These are phyloP conservation scores for Colletotrichum ledebouriae DNA, from an alignment of 2,329 filamentous ascomycete genomes.

Conservation along the genomic window DNA sequence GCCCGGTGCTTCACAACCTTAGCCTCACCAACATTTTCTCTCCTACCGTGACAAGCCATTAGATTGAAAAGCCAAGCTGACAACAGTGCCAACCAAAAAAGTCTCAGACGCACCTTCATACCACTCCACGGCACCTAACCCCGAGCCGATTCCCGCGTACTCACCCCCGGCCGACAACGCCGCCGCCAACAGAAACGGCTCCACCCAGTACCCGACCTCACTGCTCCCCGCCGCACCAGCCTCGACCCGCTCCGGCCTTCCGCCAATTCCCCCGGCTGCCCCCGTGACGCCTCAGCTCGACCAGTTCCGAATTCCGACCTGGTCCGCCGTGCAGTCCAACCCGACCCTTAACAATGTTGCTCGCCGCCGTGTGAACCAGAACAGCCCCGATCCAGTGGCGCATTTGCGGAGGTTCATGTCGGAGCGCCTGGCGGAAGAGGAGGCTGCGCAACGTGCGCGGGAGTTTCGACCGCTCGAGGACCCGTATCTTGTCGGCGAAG, in stretches of 20 bases:
- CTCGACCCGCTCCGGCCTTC: conserved; percentile 58
- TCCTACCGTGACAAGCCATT: not conserved
- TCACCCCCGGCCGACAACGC: conserved; percentile 53
- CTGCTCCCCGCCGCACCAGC: conserved; percentile 36
- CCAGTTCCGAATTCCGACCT: conserved; percentile 70
- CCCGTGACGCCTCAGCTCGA: conserved; percentile 55
- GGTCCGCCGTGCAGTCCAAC: conserved; percentile 68
- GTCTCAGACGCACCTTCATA: conserved; percentile 76
- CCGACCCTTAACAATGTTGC: conserved; percentile 75
- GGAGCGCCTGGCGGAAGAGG: conserved; percentile 55
- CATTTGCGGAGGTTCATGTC: conserved; percentile 51
- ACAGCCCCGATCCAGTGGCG: conserved; percentile 48
- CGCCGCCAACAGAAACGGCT: conserved; percentile 36
- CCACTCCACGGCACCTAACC: conserved; percentile 65
- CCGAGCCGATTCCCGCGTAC: conserved; percentile 65
- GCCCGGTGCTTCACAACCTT: not conserved
- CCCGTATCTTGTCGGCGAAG: conserved; percentile 76
- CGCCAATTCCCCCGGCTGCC: conserved; percentile 59
- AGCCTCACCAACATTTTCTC: conserved; percentile 12
- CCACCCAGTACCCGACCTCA: conserved; percentile 43
- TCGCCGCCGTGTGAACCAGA: conserved; percentile 66
- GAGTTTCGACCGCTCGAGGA: conserved; percentile 70
- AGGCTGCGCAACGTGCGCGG: conserved; percentile 45
- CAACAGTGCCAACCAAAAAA: conserved; percentile 46
- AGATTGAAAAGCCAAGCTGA: not conserved